These are phyloP conservation scores for Globisporangium heterothallicum DNA, from an alignment of 352 stramenopile genomes.

Conservation along the genomic window DNA sequence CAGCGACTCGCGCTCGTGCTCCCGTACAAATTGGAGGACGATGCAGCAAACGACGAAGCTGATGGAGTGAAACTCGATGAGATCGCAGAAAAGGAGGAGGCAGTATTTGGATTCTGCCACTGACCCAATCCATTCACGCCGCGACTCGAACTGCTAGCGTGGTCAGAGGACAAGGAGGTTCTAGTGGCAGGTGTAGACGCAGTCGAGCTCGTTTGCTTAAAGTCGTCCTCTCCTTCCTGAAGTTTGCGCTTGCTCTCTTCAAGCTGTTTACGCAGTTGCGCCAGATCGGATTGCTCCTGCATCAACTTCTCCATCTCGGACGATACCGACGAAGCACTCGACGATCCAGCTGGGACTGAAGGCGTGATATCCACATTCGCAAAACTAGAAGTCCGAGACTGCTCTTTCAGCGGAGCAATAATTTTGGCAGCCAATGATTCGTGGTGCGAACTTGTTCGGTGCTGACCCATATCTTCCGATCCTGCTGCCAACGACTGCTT, in stretches of 20 bases:
- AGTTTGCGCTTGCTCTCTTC: conserved; percentile 69
- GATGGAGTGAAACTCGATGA: conserved; percentile 19
- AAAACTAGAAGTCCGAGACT: conserved; percentile 1
- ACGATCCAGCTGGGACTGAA: background rate
- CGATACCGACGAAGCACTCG: conserved; percentile 17
- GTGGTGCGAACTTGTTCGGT: background rate
- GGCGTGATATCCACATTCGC: background rate
- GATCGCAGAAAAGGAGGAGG: conserved; percentile 2
- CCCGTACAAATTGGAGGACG: conserved; percentile 1
- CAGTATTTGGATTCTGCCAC: conserved; percentile 9
- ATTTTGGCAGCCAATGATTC: conserved; percentile 33
- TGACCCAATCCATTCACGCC: conserved; percentile 3
- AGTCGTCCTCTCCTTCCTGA: conserved; percentile 23
- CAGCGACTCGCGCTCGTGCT: conserved; percentile 7
- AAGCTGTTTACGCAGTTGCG: conserved; percentile 45
- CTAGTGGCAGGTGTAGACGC: background rate
- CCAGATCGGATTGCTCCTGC: conserved; percentile 68
- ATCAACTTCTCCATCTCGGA: conserved; percentile 54
- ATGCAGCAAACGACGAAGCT: conserved; percentile 1
- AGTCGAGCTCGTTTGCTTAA: background rate
- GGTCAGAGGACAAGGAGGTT: conserved; percentile 1
- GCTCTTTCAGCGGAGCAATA: conserved; percentile 29
- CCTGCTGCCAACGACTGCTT: background rate
- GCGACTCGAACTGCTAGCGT: conserved; percentile 1
- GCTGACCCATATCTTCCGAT: background rate